These are phyloP conservation scores for Alternaria sp. DNA, from an alignment of 2,329 filamentous ascomycete genomes.

Conservation along the genomic window DNA sequence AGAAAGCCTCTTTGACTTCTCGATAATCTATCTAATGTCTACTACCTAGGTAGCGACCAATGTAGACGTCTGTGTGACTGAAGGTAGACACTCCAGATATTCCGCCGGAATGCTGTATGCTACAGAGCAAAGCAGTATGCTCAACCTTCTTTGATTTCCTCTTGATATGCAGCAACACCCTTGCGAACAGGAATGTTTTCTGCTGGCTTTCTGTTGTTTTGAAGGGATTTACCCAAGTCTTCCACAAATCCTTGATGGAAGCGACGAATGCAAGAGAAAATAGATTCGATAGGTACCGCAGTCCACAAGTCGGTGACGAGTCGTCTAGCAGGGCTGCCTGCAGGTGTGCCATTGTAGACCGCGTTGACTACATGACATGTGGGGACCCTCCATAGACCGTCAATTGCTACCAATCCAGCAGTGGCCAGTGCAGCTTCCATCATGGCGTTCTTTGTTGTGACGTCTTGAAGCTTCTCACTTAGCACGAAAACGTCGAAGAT, in stretches of 20 bases:
- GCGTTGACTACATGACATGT: no score
- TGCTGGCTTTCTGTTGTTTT: no score
- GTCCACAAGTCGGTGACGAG: neutral
- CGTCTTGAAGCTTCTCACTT: neutral
- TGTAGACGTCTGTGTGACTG: no score
- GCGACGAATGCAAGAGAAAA: rapidly evolving
- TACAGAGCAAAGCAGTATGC: no score
- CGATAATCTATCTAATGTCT: no score
- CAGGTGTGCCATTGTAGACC: neutral
- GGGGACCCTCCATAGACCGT: no score
- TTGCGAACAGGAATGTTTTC: neutral
- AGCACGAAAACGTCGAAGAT: neutral
- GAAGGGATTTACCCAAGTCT: neutral
- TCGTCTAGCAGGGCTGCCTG: neutral
- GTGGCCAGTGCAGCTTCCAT: neutral
- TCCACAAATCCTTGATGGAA: neutral
- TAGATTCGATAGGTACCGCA: rapidly evolving
- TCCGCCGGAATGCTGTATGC: no score
- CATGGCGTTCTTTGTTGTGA: neutral
- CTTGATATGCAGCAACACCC: neutral
- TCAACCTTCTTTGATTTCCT: neutral
- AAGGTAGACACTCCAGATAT: no score
- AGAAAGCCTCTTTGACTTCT: no score
- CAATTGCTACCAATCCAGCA: neutral
- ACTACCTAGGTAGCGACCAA: no score